Conservation (phyloP, 192 early-diverging fungal genomes). For the Jimgerdemannia flammicorona region DNA sequence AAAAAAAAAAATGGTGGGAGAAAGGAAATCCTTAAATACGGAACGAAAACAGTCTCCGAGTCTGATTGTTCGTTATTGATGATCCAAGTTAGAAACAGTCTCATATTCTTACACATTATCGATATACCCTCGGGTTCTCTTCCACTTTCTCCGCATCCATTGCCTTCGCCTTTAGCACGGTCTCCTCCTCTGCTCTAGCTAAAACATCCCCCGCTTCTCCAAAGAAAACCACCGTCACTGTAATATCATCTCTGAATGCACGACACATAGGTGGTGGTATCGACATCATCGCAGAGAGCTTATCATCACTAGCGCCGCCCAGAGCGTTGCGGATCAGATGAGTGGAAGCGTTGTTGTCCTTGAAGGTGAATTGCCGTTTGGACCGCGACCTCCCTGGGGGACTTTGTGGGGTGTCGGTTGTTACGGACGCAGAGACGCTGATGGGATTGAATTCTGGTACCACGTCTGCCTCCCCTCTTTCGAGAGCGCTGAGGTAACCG, state of each 20-base stretch:
- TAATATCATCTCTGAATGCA: slow-evolving; percentile 80
- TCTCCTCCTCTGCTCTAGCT: too few species aligned
- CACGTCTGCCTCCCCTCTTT: background rate
- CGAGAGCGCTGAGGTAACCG: slow-evolving; percentile 25
- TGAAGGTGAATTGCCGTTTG: slow-evolving; percentile 23
- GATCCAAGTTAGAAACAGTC: too few species aligned
- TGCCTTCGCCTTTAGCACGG: too few species aligned
- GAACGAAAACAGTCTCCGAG: too few species aligned
- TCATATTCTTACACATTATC: too few species aligned
- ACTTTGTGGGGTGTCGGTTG: background rate
- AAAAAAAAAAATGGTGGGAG: too few species aligned
- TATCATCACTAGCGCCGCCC: slow-evolving; percentile 51
- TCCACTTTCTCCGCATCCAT: too few species aligned
- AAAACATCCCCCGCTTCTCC: background rate
- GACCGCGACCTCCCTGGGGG: background rate
- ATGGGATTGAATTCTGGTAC: background rate
- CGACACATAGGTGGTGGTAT: slow-evolving; percentile 65
- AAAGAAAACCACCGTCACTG: slow-evolving; percentile 53
- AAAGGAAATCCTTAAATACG: too few species aligned
- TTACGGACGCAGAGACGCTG: background rate
- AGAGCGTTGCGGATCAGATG: slow-evolving; percentile 68
- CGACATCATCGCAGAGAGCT: slow-evolving; percentile 56
- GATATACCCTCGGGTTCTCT: too few species aligned
- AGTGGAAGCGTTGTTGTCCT: slow-evolving; percentile 63
- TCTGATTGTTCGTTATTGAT: too few species aligned